Conservation (phyloP, 139 green algal species). For the Volvox africanus region DNA sequence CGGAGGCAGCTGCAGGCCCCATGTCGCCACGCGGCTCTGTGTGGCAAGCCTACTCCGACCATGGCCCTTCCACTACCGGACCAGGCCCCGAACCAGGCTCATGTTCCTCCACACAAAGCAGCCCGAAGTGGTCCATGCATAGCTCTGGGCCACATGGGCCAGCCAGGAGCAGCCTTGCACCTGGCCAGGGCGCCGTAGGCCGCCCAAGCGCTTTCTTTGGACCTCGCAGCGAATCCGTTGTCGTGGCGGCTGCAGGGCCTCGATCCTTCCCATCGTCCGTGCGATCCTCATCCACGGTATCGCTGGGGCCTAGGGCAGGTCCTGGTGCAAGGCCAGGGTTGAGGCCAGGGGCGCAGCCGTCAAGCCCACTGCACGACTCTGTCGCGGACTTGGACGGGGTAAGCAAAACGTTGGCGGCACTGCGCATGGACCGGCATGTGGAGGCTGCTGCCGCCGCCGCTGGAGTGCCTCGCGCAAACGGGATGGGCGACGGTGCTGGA, state of each 20-base stretch:
- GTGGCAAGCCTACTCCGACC: neutral
- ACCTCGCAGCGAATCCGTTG: neutral
- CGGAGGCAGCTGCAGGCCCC: neutral
- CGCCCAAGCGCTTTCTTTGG: neutral
- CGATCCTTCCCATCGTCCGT: neutral
- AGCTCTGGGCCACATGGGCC: neutral
- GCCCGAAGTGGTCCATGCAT: neutral
- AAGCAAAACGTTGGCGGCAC: slow-evolving; percentile 20
- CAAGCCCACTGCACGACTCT: neutral
- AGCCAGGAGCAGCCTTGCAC: neutral
- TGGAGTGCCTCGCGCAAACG: too few species aligned
- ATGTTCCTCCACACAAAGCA: neutral
- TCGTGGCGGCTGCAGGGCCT: neutral
- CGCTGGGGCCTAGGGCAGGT: too few species aligned
- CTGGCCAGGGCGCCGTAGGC: neutral
- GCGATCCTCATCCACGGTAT: neutral
- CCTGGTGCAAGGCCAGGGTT: neutral
- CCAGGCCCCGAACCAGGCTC: too few species aligned
- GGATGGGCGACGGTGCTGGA: too few species aligned
- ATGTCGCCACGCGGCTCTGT: neutral
- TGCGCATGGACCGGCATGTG: neutral
- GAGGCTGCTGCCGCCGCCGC: neutral
- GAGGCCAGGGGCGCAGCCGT: neutral
- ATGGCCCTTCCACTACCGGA: neutral
- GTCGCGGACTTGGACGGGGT: slow-evolving; percentile 9